Conservation (phyloP, 352 stramenopile species). For the Globisporangium viniferum region DNA sequence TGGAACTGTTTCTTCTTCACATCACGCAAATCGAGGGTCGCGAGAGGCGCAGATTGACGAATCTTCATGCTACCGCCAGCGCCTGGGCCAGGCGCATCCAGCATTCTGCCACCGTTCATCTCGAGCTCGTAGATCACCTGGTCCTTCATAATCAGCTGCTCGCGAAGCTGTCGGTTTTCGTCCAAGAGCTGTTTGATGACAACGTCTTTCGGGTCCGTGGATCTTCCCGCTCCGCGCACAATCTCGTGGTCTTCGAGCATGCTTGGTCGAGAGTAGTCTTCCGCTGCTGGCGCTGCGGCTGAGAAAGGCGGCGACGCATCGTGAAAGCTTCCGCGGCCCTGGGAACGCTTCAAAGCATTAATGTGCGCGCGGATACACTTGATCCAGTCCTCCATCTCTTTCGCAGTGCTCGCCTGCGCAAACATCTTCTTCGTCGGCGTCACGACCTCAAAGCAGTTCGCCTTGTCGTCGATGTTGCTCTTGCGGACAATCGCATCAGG, state of each 20-base stretch:
- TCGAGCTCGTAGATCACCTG: constrained; percentile 84
- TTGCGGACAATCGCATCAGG: constrained; percentile 78
- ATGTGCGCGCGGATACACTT: constrained; percentile 81
- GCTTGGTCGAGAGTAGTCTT: constrained; percentile 81
- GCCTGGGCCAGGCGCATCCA: constrained; percentile 21
- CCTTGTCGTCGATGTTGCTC: constrained; percentile 83
- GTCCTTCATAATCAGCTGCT: constrained; percentile 79
- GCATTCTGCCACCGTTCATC: constrained; percentile 49
- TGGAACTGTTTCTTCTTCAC: constrained; percentile 90
- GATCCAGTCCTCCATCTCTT: constrained; percentile 87
- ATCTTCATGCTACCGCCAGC: constrained; percentile 25
- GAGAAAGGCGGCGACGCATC: constrained; percentile 33
- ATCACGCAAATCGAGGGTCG: constrained; percentile 81
- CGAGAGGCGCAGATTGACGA: constrained; percentile 58
- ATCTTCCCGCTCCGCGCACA: constrained; percentile 73
- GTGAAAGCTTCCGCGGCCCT: constrained; percentile 59
- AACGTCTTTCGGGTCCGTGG: constrained; percentile 81
- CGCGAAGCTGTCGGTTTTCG: constrained; percentile 73
- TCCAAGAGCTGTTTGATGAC: constrained; percentile 86
- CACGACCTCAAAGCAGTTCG: constrained; percentile 85
- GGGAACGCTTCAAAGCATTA: constrained; percentile 58
- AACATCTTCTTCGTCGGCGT: constrained; percentile 86
- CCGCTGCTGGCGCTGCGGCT: constrained; percentile 27
- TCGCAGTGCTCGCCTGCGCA: constrained; percentile 71
- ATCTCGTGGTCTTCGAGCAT: constrained; percentile 85